A percentile compares a stretch with the other conserved stretches of the same genome.
Evolutionary conservation across 2,329 filamentous ascomycete species (phyloP).

Genomic region (Sclerotinia glacialis): DNA sequence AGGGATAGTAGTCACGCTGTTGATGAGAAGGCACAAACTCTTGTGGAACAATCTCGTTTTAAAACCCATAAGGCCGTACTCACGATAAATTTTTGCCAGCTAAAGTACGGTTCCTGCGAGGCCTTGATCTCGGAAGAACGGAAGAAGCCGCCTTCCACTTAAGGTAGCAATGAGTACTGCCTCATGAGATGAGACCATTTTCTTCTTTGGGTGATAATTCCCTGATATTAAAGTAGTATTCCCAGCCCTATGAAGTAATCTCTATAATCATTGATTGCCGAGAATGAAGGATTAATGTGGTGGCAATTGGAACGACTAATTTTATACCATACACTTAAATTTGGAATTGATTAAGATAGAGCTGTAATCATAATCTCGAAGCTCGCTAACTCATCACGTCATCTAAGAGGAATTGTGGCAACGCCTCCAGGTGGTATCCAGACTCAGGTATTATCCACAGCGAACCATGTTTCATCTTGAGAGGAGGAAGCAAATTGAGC

Average conservation of each 20-base stretch:
- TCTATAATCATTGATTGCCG: neutral
- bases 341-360: neutral
- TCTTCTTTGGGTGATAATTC: neutral
- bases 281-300: neutral
- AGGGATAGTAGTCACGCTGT: neutral
- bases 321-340: no score
- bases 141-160: no score
- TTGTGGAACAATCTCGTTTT: neutral
- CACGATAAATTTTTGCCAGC: neutral
- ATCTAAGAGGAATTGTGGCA: neutral
- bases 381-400: no score
- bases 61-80: neutral
- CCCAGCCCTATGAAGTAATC: neutral
- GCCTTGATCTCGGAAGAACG: neutral
- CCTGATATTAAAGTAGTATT: neutral
- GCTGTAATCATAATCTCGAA: neutral
- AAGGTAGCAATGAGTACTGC: neutral
- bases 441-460: no score
- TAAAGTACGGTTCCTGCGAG: neutral
- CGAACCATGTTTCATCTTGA: neutral
- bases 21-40: neutral
- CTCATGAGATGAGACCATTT: neutral
- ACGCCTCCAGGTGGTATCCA: neutral
- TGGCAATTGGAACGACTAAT: neutral
- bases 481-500: neutral